A percentile compares a stretch with the other conserved stretches of the same genome.
These are phyloP conservation scores for Phytopythium vexans DNA, from an alignment of 352 stramenopile genomes.

Conservation along the genomic window DNA sequence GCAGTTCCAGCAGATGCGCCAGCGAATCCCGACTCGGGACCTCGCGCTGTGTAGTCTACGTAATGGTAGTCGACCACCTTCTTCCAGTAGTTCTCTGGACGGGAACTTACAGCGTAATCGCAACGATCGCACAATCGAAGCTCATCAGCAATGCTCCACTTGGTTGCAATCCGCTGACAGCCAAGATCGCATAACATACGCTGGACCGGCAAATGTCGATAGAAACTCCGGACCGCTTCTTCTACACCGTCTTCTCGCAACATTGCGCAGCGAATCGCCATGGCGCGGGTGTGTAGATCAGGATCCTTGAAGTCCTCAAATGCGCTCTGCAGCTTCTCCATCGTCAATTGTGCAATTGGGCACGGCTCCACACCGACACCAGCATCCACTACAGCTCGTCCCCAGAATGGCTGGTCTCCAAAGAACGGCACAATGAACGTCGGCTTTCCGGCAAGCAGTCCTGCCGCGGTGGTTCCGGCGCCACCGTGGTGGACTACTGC, in stretches of 20 bases:
- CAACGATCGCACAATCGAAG: conserved; percentile 56
- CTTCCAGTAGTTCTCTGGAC: conserved; percentile 36
- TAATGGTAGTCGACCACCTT: conserved; percentile 61
- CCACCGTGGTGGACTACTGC: conserved; percentile 83
- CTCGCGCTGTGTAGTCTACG: conserved; percentile 60
- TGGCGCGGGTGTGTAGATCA: conserved; percentile 46
- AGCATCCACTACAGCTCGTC: conserved; percentile 72
- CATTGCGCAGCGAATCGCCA: conserved; percentile 61
- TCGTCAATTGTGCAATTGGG: conserved; percentile 78
- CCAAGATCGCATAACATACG: conserved; percentile 82
- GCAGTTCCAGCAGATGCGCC: conserved; percentile 49
- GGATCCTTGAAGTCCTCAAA: conserved; percentile 65
- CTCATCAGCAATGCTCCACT: conserved; percentile 54
- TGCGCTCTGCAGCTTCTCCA: conserved; percentile 69
- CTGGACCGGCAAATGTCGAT: conserved; percentile 80
- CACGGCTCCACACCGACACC: conserved; percentile 87
- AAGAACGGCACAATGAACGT: conserved; percentile 96
- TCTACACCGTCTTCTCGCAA: conserved; percentile 81
- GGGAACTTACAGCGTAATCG: conserved; percentile 41
- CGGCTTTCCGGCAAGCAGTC: conserved; percentile 87
- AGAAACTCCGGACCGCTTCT: conserved; percentile 84
- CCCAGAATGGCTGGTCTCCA: conserved; percentile 94
- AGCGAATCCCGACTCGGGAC: conserved; percentile 46
- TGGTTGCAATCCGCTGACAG: conserved; percentile 37
- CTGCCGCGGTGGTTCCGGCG: conserved; percentile 90